Evolutionary conservation across 495 filamentous ascomycete genomes (phyloP).

Genomic region (Aspergillus ellipticus): DNA sequence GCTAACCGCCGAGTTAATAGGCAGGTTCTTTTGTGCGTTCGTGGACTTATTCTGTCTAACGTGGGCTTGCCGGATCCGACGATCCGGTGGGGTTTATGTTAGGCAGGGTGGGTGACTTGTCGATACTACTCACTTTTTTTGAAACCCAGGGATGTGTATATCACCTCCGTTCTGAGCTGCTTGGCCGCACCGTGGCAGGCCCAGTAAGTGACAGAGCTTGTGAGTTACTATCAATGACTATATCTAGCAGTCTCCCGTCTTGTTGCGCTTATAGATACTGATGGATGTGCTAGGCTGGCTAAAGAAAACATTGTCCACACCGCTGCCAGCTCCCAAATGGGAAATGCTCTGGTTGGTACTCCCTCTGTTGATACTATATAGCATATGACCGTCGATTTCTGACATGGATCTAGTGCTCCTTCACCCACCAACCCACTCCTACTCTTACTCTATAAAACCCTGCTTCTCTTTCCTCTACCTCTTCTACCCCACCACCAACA

Average conservation of each 20-base stretch:
- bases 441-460: not conserved
- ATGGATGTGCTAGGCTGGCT: slow-evolving; percentile 9
- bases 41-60: not conserved
- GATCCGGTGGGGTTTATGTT: not conserved
- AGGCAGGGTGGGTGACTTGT: not conserved
- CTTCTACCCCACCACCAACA: not conserved
- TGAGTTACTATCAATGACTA: not conserved
- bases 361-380: no score
- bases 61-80: not conserved
- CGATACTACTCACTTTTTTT: not conserved
- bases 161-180: slow-evolving; percentile 2
- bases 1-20: not conserved
- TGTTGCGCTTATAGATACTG: not conserved
- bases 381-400: no score
- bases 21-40: not conserved
- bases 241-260: no score
- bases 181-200: slow-evolving; percentile 8
- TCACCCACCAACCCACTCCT: no score
- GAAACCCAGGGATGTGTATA: not conserved
- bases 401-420: not conserved
- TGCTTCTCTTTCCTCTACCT: not conserved
- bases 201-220: slow-evolving; percentile 21
- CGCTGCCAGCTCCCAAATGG: slow-evolving; percentile 3
- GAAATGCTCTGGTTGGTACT: slow-evolving; percentile 4
- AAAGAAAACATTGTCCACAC: slow-evolving; percentile 11